Evolutionary conservation across 768 basidiomycete species (phyloP), one percentile per base, ranked within the genome.

Genomic region (Panaeolus cyanescens): DNA sequence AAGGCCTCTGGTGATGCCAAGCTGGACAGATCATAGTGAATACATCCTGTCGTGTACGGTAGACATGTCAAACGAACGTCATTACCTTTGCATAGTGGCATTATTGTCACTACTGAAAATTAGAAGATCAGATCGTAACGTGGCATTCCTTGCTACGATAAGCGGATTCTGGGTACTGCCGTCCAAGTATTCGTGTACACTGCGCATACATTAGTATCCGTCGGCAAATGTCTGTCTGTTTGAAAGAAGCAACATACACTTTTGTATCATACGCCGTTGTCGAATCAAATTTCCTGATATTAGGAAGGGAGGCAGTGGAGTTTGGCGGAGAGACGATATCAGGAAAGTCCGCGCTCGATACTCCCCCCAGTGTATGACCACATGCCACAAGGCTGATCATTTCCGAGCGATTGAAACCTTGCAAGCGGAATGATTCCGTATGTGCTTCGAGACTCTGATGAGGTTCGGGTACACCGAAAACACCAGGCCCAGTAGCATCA

Each of bases 301-400:
- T 67, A 0, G 74, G 74, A 9, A 64, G 59, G 33, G 64, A 40
- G n/a, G 74, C 63, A 40, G 70, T 67, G 5, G 68, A 62, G 25
- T 67, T 68, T 15, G 77, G 69, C 8, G 72, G 55, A 12, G 79
- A 61, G 3, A 82, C 80, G 12, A 82, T 70, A 19, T 68, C 64
- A 4, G 83, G 81, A 55, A 82, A 82, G 58, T 79, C 80, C 3
- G 75, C 67, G 62, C 77, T 79, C 36, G 80, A 75, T 5, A 83
- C 80, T 36, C 80, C 79, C 58, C 83, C 83, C 57, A 84, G 71
- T 6, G 81, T 81, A 64, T 84, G 83, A 3, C 83, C 83, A 63
- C 83, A 84, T 3, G 81, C 80, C 22, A 78, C 77, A 50, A 84
- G 75, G 57, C 76, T 72, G 59, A 83, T 83, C 82, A 83, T 83